Evolutionary conservation across 257 asterid genomes (phyloP).

Genomic region (Solanum acaule): DNA sequence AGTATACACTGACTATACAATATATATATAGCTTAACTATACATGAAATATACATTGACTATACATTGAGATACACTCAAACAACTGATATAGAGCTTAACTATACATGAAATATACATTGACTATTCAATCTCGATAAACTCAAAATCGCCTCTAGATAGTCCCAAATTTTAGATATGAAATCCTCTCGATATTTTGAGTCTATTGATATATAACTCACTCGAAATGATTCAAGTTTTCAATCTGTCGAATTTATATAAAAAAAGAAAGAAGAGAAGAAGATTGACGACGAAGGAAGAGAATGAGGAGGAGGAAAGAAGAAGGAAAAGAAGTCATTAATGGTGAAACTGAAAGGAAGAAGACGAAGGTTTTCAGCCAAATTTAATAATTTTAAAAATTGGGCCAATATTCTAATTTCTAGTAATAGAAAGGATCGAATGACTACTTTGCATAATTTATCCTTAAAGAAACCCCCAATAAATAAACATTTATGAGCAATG

Average conservation of each 20-base stretch:
- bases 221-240: background rate
- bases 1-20: background rate
- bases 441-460: too few species aligned
- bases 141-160: background rate
- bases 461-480: too few species aligned
- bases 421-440: background rate
- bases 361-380: background rate
- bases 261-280: background rate
- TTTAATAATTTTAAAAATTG: too few species aligned
- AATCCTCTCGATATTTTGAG: background rate
- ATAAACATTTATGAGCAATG: too few species aligned
- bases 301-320: background rate
- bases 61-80: background rate
- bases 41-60: background rate
- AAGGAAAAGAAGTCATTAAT: background rate
- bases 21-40: too few species aligned
- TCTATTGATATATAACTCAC: background rate
- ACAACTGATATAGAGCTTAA: too few species aligned
- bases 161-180: background rate
- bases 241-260: background rate
- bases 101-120: too few species aligned
- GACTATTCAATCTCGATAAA: background rate
- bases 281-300: background rate
- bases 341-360: background rate
- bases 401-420: background rate